Evolutionary conservation across 768 basidiomycete genomes (phyloP).

Genomic region (Trametes coccinea): DNA sequence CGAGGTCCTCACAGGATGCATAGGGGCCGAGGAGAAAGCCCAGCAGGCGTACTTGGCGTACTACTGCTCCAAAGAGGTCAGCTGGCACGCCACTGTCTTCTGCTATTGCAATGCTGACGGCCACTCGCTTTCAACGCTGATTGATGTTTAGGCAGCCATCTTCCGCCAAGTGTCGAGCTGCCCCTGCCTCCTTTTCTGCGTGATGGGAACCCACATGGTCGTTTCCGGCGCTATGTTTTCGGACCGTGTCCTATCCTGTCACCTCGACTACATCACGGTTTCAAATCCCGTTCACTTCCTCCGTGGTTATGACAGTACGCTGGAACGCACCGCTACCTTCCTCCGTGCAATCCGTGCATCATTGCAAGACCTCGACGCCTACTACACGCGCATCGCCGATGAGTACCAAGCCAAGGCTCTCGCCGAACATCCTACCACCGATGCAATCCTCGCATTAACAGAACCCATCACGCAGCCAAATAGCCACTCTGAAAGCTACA

Average conservation of each 20-base stretch:
- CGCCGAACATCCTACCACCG: background rate
- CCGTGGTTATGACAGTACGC: background rate
- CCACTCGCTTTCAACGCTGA: background rate
- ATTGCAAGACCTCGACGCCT: background rate
- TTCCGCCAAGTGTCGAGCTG: background rate
- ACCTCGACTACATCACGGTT: too few relatives aligned
- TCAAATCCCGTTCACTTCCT: too few relatives aligned
- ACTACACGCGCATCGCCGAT: background rate
- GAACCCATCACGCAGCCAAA: background rate
- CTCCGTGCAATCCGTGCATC: background rate
- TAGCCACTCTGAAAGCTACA: background rate
- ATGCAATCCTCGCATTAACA: too few relatives aligned
- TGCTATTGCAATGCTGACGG: background rate
- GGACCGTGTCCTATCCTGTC: background rate
- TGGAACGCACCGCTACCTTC: background rate
- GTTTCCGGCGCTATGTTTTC: background rate
- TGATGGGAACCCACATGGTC: background rate
- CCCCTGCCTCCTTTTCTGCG: background rate
- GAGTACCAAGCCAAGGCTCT: background rate
- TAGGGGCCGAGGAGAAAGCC: background rate
- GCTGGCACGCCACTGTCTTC: background rate
- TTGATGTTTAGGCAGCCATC: background rate
- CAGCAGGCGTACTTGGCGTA: background rate
- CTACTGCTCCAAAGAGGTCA: background rate
- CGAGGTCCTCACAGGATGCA: background rate